A percentile compares a stretch with the other conserved stretches of the same genome.
phyloP scores from a whole-genome alignment of 306 rosid genomes.

The Vigna nakashimae region DNA sequence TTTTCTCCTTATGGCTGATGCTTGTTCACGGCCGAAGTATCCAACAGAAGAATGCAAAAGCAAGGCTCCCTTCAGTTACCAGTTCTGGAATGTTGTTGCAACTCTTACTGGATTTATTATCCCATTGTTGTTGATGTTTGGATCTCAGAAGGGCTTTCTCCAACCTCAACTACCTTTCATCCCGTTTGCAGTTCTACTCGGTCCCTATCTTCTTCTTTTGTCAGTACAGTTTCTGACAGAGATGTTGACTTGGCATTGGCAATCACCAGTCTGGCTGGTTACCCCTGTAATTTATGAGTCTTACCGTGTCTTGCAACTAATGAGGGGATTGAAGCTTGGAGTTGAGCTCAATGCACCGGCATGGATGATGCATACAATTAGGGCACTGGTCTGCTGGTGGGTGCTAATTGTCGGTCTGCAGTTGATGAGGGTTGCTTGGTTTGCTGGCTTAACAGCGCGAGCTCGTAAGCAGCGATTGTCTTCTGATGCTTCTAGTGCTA shows the following conservation, averaged over 20 bases:
- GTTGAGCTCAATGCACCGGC: constrained; percentile 77
- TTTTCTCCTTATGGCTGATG: constrained; percentile 95
- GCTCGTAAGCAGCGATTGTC: constrained; percentile 41
- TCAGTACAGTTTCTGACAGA: constrained; percentile 85
- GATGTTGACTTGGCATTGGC: constrained; percentile 93
- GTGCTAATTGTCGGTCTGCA: constrained; percentile 88
- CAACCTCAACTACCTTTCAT: constrained; percentile 75
- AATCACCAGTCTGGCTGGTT: constrained; percentile 93
- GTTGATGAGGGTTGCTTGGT: constrained; percentile 98
- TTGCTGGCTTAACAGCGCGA: constrained; percentile 71
- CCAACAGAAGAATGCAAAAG: constrained; percentile 61
- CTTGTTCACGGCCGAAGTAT: constrained; percentile 69
- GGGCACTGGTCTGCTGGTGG: constrained; percentile 94
- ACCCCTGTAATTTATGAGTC: constrained; percentile 83
- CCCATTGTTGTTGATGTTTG: constrained; percentile 67
- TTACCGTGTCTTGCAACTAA: constrained; percentile 89
- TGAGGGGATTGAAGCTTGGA: constrained; percentile 92
- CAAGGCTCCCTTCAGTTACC: constrained; percentile 88
- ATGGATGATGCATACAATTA: constrained; percentile 79
- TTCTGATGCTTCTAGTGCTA: constrained; percentile 47
- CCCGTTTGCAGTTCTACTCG: constrained; percentile 73
- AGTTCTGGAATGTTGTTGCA: constrained; percentile 86
- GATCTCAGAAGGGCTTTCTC: constrained; percentile 68
- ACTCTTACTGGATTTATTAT: constrained; percentile 68
- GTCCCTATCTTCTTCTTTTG: constrained; percentile 81